phyloP scores from a whole-genome alignment of 768 basidiomycete species.

The Xerocomellus amylosporus region DNA sequence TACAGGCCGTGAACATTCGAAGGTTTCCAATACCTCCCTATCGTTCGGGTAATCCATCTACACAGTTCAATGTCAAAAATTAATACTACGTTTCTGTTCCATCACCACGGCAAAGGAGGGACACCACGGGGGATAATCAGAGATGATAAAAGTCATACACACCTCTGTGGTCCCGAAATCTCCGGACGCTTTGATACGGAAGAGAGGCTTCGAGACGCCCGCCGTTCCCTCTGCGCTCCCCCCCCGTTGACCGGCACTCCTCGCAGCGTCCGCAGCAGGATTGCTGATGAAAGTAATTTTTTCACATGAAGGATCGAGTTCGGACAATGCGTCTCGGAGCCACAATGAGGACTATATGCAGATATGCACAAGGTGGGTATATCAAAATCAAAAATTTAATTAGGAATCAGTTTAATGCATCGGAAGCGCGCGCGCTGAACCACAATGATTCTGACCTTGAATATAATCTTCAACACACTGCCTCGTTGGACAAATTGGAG shows the following conservation, averaged over 20 bases:
- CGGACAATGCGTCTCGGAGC: slow-evolving; percentile 89
- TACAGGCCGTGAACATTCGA: slow-evolving; percentile 70
- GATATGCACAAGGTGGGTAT: background rate
- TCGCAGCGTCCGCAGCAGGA: slow-evolving; percentile 43
- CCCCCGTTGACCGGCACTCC: slow-evolving; percentile 12
- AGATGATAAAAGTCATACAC: slow-evolving; percentile 4
- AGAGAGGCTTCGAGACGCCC: slow-evolving; percentile 47
- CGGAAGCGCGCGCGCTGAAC: background rate
- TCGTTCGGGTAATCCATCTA: slow-evolving; percentile 98
- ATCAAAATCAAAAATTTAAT: background rate
- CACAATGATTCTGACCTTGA: slow-evolving; percentile 54
- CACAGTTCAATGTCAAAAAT: background rate
- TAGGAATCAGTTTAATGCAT: background rate
- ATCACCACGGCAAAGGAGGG: background rate
- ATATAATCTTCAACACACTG: slow-evolving; percentile 78
- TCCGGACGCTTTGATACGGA: slow-evolving; percentile 79
- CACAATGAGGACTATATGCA: slow-evolving; percentile 68
- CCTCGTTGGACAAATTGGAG: background rate
- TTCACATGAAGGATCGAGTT: slow-evolving; percentile 86
- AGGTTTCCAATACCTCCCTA: slow-evolving; percentile 83
- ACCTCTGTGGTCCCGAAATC: slow-evolving; percentile 87
- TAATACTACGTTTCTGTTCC: background rate
- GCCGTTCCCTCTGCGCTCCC: background rate
- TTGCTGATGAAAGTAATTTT: slow-evolving; percentile 81
- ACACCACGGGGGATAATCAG: background rate